Percentiles rank a stretch among this genome's conserved stretches.
Evolutionary conservation across 768 basidiomycete genomes (phyloP).

Genomic region (Solioccasus polychromus): DNA sequence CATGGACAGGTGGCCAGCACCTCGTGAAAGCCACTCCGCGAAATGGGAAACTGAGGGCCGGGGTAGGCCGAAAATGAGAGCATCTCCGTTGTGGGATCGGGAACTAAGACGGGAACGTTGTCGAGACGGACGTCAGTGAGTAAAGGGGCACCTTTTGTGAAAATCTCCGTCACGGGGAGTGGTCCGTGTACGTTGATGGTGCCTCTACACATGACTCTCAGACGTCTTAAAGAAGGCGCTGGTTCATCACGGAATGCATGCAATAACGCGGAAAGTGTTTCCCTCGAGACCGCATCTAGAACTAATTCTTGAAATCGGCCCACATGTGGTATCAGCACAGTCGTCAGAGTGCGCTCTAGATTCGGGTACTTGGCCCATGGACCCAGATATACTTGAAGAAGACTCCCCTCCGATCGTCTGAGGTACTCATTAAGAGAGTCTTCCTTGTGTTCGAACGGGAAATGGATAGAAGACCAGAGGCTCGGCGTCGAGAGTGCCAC

Average conservation of each 20-base stretch:
- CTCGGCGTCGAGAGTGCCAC: slow-evolving; percentile 33
- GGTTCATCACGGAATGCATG: slow-evolving; percentile 23
- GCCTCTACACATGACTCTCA: slow-evolving; percentile 31
- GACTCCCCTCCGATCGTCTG: slow-evolving; percentile 28
- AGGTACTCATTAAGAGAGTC: slow-evolving; percentile 33
- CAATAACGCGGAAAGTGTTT: slow-evolving; percentile 24
- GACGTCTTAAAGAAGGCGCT: slow-evolving; percentile 24
- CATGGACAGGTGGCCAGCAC: slow-evolving; percentile 19
- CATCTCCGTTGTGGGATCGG: slow-evolving; percentile 17
- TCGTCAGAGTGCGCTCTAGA: slow-evolving; percentile 22
- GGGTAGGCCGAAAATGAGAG: slow-evolving; percentile 35
- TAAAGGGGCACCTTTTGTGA: slow-evolving; percentile 31
- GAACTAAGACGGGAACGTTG: slow-evolving; percentile 26
- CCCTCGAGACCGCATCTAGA: slow-evolving; percentile 30
- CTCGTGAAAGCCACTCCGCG: slow-evolving; percentile 23
- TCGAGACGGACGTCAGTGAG: slow-evolving; percentile 34
- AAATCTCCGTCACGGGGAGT: slow-evolving; percentile 21
- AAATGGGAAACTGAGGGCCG: slow-evolving; percentile 31
- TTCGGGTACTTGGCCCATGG: slow-evolving; percentile 33
- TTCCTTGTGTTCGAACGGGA: slow-evolving; percentile 29
- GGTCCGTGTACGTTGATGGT: slow-evolving; percentile 27
- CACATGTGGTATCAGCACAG: slow-evolving; percentile 30
- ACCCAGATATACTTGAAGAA: slow-evolving; percentile 31
- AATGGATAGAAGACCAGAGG: slow-evolving; percentile 35
- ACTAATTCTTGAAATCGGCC: slow-evolving; percentile 28